These are phyloP conservation scores for Sungouiozyma intestinalis DNA, from an alignment of 805 yeast genomes.

Conservation along the genomic window DNA sequence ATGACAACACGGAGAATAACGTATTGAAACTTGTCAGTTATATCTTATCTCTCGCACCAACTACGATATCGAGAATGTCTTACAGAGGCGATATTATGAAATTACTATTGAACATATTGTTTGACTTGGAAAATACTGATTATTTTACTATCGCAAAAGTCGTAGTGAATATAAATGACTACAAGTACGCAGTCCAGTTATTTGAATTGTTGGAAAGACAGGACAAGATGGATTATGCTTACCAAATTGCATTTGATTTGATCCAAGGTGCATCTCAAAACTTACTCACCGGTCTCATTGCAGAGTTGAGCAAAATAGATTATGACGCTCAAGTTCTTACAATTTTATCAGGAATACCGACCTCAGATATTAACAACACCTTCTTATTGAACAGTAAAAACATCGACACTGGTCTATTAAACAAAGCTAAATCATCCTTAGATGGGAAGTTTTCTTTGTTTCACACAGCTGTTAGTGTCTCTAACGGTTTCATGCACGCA, in stretches of 20 bases:
- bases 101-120: constrained; percentile 49
- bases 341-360: constrained; percentile 83
- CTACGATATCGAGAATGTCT: constrained; percentile 50
- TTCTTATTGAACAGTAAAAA: constrained; percentile 79
- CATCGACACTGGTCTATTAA: constrained; percentile 72
- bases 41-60: constrained; percentile 61
- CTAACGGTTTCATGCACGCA: constrained; percentile 89
- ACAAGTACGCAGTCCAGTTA: constrained; percentile 53
- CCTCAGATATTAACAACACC: constrained; percentile 85
- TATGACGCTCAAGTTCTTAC: constrained; percentile 42
- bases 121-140: constrained; percentile 55
- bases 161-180: constrained; percentile 78
- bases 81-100: constrained; percentile 60
- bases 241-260: constrained; percentile 91
- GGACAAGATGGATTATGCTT: constrained; percentile 53
- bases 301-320: constrained; percentile 28
- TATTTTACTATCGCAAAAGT: constrained; percentile 77
- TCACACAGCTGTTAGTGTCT: constrained; percentile 92
- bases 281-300: constrained; percentile 49
- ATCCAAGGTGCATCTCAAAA: constrained; percentile 89
- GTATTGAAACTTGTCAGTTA: constrained; percentile 55
- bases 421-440: constrained; percentile 66
- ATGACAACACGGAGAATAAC: constrained; percentile 38
- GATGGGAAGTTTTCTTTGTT: constrained; percentile 91
- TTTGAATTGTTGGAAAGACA: constrained; percentile 43